Percentiles rank a stretch among this genome's conserved stretches.
phyloP scores from a whole-genome alignment of 257 asterid species.

The Gardenia jasminoides region DNA sequence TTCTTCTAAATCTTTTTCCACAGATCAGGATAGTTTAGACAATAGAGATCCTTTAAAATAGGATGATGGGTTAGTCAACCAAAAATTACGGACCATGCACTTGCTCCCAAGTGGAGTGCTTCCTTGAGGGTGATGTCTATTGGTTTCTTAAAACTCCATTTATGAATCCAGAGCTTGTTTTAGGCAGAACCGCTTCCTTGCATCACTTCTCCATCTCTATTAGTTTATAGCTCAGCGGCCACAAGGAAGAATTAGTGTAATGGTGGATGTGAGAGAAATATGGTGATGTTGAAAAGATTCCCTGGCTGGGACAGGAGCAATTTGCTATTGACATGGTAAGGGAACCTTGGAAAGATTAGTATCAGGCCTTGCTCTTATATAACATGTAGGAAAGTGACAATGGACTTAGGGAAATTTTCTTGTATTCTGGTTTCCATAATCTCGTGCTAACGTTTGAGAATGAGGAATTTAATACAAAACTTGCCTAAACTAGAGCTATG shows the following conservation, averaged over 20 bases:
- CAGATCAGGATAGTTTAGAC: neutral
- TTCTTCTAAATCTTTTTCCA: neutral
- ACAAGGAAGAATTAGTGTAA: neutral
- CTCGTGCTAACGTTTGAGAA: no score
- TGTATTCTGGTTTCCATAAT: no score
- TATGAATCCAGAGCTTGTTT: neutral
- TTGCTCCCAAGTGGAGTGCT: neutral
- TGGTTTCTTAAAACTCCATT: neutral
- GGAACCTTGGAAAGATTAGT: no score
- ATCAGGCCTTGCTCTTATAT: no score
- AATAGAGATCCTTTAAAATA: neutral
- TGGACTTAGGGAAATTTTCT: no score
- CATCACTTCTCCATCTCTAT: neutral
- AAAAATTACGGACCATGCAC: neutral
- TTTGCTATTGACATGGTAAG: no score
- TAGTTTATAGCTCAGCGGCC: neutral
- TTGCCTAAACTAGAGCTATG: no score
- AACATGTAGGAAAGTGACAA: no score
- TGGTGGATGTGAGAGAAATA: no score
- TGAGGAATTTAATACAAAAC: no score
- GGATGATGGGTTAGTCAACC: neutral
- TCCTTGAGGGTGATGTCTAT: neutral
- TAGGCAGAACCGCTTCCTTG: neutral
- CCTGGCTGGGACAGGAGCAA: no score
- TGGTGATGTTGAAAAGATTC: no score